phyloP scores from a whole-genome alignment of 345 rosid species.

The Bruguiera gymnorhiza region DNA sequence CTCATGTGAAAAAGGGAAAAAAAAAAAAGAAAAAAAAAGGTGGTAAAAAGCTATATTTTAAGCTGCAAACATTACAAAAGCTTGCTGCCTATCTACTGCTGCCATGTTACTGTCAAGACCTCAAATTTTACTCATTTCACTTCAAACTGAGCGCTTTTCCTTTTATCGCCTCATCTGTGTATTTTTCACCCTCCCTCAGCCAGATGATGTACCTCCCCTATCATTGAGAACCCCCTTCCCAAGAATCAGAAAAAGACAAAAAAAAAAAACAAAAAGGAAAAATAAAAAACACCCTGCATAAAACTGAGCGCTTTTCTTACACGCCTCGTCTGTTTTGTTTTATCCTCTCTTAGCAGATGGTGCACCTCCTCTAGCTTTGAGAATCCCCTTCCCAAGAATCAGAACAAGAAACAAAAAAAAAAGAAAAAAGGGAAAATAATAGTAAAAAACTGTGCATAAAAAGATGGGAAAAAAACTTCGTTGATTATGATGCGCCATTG shows the following conservation, averaged over 20 bases:
- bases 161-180: constrained; percentile 8
- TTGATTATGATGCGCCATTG: not conserved
- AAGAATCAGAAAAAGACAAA: not conserved
- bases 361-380: not conserved
- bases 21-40: not conserved
- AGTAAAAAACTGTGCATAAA: no score
- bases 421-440: not conserved
- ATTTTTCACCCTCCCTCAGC: not conserved
- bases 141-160: not conserved
- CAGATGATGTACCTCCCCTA: not conserved
- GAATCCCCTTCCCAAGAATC: not conserved
- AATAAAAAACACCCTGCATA: not conserved
- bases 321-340: constrained; percentile 3
- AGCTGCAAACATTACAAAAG: not conserved
- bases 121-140: not conserved
- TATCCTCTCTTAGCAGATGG: no score
- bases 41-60: constrained; percentile 1
- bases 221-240: not conserved
- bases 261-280: no score
- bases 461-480: not conserved
- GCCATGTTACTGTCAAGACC: not conserved
- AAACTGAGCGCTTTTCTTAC: constrained; percentile 1
- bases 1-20: not conserved
- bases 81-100: not conserved
- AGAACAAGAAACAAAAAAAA: no score